These are phyloP conservation scores for Termitomyces eurrhizus DNA, from an alignment of 768 basidiomycete species.

Conservation along the genomic window DNA sequence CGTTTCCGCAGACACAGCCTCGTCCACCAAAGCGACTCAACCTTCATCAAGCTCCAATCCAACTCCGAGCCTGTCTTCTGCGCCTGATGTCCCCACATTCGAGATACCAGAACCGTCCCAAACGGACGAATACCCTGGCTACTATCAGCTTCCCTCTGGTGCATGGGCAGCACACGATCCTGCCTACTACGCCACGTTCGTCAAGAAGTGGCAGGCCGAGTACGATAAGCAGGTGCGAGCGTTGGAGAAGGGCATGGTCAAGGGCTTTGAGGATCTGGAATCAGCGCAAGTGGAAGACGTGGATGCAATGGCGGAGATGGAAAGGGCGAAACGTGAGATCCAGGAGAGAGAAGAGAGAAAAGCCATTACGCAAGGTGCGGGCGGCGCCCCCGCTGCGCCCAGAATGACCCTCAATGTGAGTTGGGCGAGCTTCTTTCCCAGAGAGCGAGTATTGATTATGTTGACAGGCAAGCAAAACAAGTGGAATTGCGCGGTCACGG, in stretches of 20 bases:
- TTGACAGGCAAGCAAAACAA: conserved; percentile 63
- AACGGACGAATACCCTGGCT: conserved; percentile 79
- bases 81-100: conserved; percentile 65
- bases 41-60: conserved; percentile 9
- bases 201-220: conserved; percentile 69
- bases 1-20: conserved; percentile 15
- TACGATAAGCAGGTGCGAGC: conserved; percentile 69
- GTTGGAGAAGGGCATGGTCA: conserved; percentile 63
- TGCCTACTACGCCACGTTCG: conserved; percentile 62
- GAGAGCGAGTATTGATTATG: neutral
- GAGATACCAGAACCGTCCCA: conserved; percentile 71
- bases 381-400: conserved; percentile 55
- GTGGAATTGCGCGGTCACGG: conserved; percentile 64
- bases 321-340: conserved; percentile 68
- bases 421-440: conserved; percentile 2
- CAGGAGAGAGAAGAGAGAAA: conserved; percentile 76
- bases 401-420: conserved; percentile 81
- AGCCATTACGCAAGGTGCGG: conserved; percentile 61
- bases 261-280: conserved; percentile 69
- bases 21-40: conserved; percentile 19
- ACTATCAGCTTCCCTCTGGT: conserved; percentile 81
- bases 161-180: conserved; percentile 74
- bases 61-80: conserved; percentile 47
- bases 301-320: conserved; percentile 73
- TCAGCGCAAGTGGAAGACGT: conserved; percentile 51